Percentiles rank a stretch among this genome's conserved stretches.
Conservation (phyloP, 2,329 filamentous ascomycete genomes). For the Aspergillus sp. region DNA sequence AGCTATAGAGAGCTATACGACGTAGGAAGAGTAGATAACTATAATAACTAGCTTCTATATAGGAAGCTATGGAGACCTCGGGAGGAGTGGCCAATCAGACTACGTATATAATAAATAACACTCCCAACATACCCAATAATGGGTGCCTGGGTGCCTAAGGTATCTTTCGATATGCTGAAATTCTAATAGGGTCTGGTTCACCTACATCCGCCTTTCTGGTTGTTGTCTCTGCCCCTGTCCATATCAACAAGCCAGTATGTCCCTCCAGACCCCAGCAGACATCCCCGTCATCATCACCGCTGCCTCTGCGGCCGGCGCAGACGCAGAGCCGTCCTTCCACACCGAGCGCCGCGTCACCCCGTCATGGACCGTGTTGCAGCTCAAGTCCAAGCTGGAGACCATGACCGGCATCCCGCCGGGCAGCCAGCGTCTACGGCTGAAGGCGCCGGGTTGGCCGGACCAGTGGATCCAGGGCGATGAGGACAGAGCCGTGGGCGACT, state of each 20-base stretch:
- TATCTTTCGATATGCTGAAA: too few relatives aligned
- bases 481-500: constrained; percentile 54
- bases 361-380: constrained; percentile 75
- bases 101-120: too few relatives aligned
- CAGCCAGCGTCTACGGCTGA: constrained; percentile 66
- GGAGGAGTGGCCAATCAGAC: too few relatives aligned
- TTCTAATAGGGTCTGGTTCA: too few relatives aligned
- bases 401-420: constrained; percentile 83
- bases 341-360: constrained; percentile 88
- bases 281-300: constrained; percentile 32
- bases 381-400: constrained; percentile 82
- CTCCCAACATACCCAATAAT: too few relatives aligned
- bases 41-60: too few relatives aligned
- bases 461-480: constrained; percentile 60
- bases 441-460: constrained; percentile 51
- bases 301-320: constrained; percentile 10
- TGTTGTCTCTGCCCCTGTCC: too few relatives aligned
- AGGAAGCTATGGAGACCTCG: too few relatives aligned
- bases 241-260: constrained; percentile 19
- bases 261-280: constrained; percentile 30
- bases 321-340: constrained; percentile 35
- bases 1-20: too few relatives aligned
- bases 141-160: too few relatives aligned
- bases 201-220: too few relatives aligned
- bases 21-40: too few relatives aligned